Evolutionary conservation across 768 basidiomycete species (phyloP), one percentile per base, ranked within the genome.

Genomic region (Lactifluus piperatus): DNA sequence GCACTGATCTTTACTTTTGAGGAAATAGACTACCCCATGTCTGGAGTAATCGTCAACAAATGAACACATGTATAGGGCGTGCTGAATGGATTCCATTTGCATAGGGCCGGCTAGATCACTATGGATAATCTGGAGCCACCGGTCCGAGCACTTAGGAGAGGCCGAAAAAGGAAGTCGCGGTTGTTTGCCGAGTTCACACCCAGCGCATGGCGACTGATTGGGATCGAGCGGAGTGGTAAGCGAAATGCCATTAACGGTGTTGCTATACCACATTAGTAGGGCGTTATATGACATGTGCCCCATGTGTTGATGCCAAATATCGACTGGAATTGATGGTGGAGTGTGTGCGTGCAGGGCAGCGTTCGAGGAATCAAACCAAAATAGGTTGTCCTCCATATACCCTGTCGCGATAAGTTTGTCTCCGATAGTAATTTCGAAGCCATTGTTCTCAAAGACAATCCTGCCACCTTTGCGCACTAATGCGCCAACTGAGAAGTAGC

Each of bases 21-120:
- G n/a, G 11, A 20, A 43, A 4, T 53, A 30, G 2, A 43, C n/a
- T 14, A 53, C 39, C 3, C 8, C 39, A 9, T 53, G 51, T 0
- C 39, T 9, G 1, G 51, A 53, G 29, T 53, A 16, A 5, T 53
- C 39, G 11, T 53, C 27, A 0, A 53, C 22, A 9, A 53, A 53
- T 1, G 41, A 41, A 3, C 37, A 39, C 1, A 43, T 43, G 4
- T 53, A 43, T 2, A 2, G 1, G 0, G 39, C 4, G 2, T 29
- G 27, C 20, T 43, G 51, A 6, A 53, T 30, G 1, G 51, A 53
- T 7, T 22, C 3, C 1, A 8, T 6, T 1, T 53, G 39, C 27
- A 53, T 43, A 8, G 27, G 51, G 2, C 51, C 27, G 9, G 51
- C 51, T 2, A 53, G 51, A 53, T 53, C 51, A 4, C 26, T 29